Evolutionary conservation across 1,284 basidiomycete genomes (phyloP), one percentile per base, ranked within the genome.

Genomic region (Puccinia triticina): DNA sequence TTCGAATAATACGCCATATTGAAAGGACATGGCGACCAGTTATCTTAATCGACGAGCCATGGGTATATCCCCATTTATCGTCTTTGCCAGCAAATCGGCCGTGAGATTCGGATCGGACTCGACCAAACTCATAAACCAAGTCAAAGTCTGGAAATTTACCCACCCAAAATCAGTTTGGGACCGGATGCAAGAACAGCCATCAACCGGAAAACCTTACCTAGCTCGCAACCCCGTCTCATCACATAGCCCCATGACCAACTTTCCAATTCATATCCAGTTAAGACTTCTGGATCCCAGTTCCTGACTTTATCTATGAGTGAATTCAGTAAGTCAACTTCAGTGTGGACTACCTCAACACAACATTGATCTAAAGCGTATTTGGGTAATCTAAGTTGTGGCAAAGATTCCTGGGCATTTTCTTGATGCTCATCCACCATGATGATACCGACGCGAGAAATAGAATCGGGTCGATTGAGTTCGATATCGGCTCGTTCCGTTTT

Each of bases 241-340:
- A 98, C 88, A 87, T 95, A 98, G 0, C 95, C 95, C 96, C 96
- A 99, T 0, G 93, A 95, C 0, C 90, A 89, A 23, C 90, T 90
- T 86, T 98, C 94, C 18, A 97, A 90, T 84, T 99, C 96, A 93
- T 94, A 98, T 12, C 96, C 96, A 0, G 91, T 90, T 1, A 99
- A 86, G 64, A 98, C 92, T 86, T 99, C 96, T 0, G 96, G 96
- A 87, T 99, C 95, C 85, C 93, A 89, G 0, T 91, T 90, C 34
- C 91, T 87, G 1, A 97, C 90, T 32, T 92, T 88, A 85, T 98
- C 94, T 43, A 94, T 89, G 11, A 95, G 86, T 67, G 88, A 88
- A 84, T 96, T 96, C 83, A 98, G 88, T 23, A 98, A 88, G 43
- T 95, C 95, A 16, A 95, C 88, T 88, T 99, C 96, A 71, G 87